Base-by-base conservation (phyloP, 768 basidiomycete genomes). In the Mycena albidolilacea region DNA sequence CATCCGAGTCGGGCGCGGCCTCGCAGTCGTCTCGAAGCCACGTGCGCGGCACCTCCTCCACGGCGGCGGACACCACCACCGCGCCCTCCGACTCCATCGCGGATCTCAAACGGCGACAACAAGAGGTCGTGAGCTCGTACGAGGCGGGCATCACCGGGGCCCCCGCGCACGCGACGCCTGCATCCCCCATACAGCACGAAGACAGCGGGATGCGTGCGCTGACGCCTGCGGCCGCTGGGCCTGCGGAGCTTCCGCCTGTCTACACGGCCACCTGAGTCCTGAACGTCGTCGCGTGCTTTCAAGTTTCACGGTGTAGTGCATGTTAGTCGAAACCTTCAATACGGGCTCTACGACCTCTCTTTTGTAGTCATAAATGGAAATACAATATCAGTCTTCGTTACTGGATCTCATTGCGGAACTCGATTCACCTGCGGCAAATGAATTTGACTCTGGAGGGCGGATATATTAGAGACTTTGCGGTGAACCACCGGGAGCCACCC, bases 91-190 rank as follows among this genome's bases (percentile, higher is more conserved):
- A 14, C 55, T 57, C 55, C 30, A 14, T 58, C 19, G 37, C 57
- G 57, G 57, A 58, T 37, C 57, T 38, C 37, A 58, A 58, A 58
- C 57, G 57, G 7, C 57, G 57, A 14, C 57, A 58, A 38, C 57
- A 58, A n/a, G 37, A 58, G 35, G 35, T 58, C 57, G 57, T 58
- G 57, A 37, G 37, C 37, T 38, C 57, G 37, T 19, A 57, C 23
- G 30, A 55, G 54, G 23, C 21, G 23, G 54, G 21, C 10, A 30
- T 55, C 9, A 55, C 8, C 30, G 54, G 21, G 21, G 54, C 30
- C 50, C 7, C 9, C 8, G 50, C n/a, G 50, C 50, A 52, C 8
- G 23, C 54, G 54, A 14, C 54, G 30, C 30, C 30, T 2, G 30
- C 4, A 30, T 10, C 10, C 15, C 54, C 54, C 21, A 30, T 35